Base-by-base conservation (phyloP, 2,329 filamentous ascomycete genomes). In the Dryadomyces quercus-mongolicae region DNA sequence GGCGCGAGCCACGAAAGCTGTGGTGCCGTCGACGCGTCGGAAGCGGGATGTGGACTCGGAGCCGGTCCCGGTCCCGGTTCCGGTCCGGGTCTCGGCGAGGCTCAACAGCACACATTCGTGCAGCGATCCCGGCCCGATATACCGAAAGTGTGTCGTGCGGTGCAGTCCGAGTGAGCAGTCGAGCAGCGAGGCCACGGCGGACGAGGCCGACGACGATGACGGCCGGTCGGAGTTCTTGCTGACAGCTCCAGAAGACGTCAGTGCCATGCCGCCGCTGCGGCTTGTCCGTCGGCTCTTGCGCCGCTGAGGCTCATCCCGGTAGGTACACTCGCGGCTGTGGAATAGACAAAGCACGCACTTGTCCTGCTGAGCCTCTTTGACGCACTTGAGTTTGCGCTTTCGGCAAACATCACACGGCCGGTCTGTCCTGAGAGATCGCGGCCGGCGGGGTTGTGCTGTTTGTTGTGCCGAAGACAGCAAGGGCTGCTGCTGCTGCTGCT, bases 271-370 rank as follows among this genome's bases (percentile, higher is more conserved):
- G 40, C 52, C 20, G 20, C 38, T 15, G 20, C 44, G 40, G 21
- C 25, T 5, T 16, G 42, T 70, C 69, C 71, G 72, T 4, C 49
- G 36, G 63, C 74, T 74, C 64, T 74, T 74, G 60, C 66, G 77
- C 59, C 76, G 71, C 66, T 80, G 81, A 22, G 79, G 78, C 59
- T 74, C 76, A 62, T 82, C 76, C 38, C 82, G 71, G 64, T 83
- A 85, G 22, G 82, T 85, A 66, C 82, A 85, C 58, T 81, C 77
- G 62, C 84, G 80, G 64, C 80, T 79, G 67, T 85, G 81, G 64
- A 84, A 84, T 58, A 78, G 75, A 66, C 82, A 85, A 56, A 84
- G 69, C 50, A 84, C 78, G 63, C 82, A 85, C 59, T 77, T 73
- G 46, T 73, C 71, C 60, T 74, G 74, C 54, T 73, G 75, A 52